Evolutionary conservation across 192 early-diverging fungal genomes (phyloP).

Genomic region (Bifiguratus adelaidae): DNA sequence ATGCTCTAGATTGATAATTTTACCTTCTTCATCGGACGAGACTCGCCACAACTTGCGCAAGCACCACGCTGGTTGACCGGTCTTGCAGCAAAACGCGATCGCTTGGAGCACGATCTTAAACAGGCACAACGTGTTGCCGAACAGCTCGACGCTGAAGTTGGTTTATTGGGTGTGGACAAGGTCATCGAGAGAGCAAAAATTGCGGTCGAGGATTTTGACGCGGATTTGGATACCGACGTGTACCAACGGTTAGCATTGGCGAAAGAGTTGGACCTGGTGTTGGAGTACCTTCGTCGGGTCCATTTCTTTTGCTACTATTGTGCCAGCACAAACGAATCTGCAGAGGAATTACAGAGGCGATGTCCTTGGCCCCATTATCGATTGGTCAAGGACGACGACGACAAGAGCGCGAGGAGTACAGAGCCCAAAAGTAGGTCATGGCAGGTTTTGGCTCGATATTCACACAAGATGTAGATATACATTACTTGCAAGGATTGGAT

Average conservation of each 20-base stretch:
- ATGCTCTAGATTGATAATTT: conserved; percentile 40
- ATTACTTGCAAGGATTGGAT: too few relatives aligned
- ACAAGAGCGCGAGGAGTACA: too few relatives aligned
- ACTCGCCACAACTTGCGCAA: conserved; percentile 26
- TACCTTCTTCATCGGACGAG: conserved; percentile 35
- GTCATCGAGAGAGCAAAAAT: conserved; percentile 4
- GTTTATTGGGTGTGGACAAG: background rate
- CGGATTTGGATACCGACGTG: conserved; percentile 4
- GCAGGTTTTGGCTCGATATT: too few relatives aligned
- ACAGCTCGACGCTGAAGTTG: conserved; percentile 45
- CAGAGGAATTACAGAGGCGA: conserved; percentile 79
- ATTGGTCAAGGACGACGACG: too few relatives aligned
- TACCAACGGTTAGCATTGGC: conserved; percentile 9
- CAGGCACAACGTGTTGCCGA: conserved; percentile 42
- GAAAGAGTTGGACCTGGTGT: conserved; percentile 61
- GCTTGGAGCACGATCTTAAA: conserved; percentile 67
- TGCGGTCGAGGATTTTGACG: background rate
- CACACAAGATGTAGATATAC: too few relatives aligned
- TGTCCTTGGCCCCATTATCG: conserved; percentile 52
- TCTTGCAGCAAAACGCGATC: conserved; percentile 51
- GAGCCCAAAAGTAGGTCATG: too few relatives aligned
- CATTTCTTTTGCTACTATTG: conserved; percentile 97
- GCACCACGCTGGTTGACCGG: conserved; percentile 55
- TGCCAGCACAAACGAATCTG: conserved; percentile 66
- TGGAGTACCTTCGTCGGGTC: conserved; percentile 80